phyloP scores from a whole-genome alignment of 1,284 basidiomycete genomes.

The Sanghuangporus weigelae region DNA sequence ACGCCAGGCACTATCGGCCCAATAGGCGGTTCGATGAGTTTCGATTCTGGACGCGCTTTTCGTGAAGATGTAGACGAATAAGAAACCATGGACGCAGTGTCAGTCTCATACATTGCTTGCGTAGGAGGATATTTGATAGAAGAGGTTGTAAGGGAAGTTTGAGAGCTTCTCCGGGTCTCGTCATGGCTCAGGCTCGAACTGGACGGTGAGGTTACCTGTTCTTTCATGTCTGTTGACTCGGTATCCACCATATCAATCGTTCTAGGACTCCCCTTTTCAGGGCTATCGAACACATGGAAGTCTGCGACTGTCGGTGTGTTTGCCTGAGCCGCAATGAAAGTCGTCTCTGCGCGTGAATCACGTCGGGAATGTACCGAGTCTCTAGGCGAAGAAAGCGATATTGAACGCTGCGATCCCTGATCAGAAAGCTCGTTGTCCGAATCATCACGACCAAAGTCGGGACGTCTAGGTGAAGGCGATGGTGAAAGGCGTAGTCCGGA shows the following conservation, averaged over 20 bases:
- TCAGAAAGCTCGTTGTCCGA: slow-evolving; percentile 50
- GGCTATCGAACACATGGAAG: slow-evolving; percentile 16
- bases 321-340: slow-evolving; percentile 12
- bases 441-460: slow-evolving; percentile 30
- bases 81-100: slow-evolving; percentile 55
- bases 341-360: slow-evolving; percentile 26
- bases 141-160: slow-evolving; percentile 20
- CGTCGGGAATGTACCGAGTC: slow-evolving; percentile 36
- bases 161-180: slow-evolving; percentile 14
- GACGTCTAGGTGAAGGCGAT: slow-evolving; percentile 18
- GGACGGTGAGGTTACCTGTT: slow-evolving; percentile 13
- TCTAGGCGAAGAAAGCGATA: slow-evolving; percentile 62
- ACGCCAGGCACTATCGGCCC: slow-evolving; percentile 74
- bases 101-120: slow-evolving; percentile 39
- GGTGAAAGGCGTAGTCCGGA: slow-evolving; percentile 14
- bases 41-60: slow-evolving; percentile 73
- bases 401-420: slow-evolving; percentile 75
- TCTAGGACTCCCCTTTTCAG: slow-evolving; percentile 9
- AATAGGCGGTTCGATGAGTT: slow-evolving; percentile 51
- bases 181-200: slow-evolving; percentile 3
- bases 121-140: slow-evolving; percentile 53
- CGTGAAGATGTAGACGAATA: slow-evolving; percentile 60
- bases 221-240: background rate
- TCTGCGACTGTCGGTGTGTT: background rate
- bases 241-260: background rate